A percentile compares a stretch with the other conserved stretches of the same genome.
Evolutionary conservation across 2,329 filamentous ascomycete species (phyloP).

Genomic region (Cladosporium sp.): DNA sequence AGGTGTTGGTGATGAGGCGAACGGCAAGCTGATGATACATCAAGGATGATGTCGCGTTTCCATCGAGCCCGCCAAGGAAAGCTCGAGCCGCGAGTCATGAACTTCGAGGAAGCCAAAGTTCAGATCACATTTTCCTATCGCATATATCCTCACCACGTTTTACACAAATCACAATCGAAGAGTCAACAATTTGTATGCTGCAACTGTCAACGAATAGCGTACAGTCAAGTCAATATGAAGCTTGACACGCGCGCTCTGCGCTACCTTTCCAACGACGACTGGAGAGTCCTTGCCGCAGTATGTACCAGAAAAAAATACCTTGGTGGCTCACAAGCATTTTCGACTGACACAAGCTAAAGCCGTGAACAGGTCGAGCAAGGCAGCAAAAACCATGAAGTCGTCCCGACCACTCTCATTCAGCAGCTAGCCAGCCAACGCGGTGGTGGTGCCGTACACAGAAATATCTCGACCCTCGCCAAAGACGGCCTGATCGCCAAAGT

Average conservation of each 20-base stretch:
- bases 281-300: constrained; percentile 91
- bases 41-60: constrained; percentile 9
- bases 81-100: constrained; percentile 9
- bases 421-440: constrained; percentile 78
- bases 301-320: constrained; percentile 29
- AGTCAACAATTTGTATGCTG: no score
- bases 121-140: constrained; percentile 3
- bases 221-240: constrained; percentile 63
- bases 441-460: constrained; percentile 74
- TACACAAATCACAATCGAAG: background rate
- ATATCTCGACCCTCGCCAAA: constrained; percentile 89
- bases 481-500: constrained; percentile 84
- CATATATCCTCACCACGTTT: background rate
- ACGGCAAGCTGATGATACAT: background rate
- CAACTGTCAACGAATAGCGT: background rate
- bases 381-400: constrained; percentile 94
- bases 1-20: background rate
- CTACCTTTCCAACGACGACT: constrained; percentile 89
- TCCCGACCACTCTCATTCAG: constrained; percentile 84
- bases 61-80: constrained; percentile 6
- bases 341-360: constrained; percentile 16
- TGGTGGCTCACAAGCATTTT: constrained; percentile 8
- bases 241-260: constrained; percentile 91
- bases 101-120: constrained; percentile 6
- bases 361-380: constrained; percentile 75